phyloP scores from a whole-genome alignment of 2,329 filamentous ascomycete species.

The Xenoacremonium recifei region DNA sequence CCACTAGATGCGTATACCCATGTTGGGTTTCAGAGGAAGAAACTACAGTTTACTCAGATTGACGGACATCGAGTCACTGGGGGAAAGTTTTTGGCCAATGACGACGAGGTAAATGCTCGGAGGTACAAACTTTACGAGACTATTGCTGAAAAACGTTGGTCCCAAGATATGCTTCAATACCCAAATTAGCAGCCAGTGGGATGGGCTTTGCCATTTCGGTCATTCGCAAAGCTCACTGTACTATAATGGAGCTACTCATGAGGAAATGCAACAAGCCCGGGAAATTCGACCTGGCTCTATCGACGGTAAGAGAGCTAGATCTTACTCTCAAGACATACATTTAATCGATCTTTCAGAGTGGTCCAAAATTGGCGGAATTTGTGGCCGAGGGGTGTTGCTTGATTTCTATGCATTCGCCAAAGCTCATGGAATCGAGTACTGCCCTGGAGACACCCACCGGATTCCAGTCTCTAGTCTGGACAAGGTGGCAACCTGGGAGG shows the following conservation, averaged over 20 bases:
- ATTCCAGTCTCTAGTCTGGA: not conserved
- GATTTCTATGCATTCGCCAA: not conserved
- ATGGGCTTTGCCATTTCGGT: not conserved
- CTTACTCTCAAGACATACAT: not conserved
- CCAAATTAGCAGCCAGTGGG: not conserved
- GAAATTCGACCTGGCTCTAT: not conserved
- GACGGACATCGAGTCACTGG: not conserved
- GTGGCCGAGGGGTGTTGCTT: not conserved
- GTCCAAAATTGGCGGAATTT: not conserved
- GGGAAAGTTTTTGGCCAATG: not conserved
- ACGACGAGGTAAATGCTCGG: not conserved
- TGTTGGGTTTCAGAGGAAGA: not conserved
- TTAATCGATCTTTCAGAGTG: not conserved
- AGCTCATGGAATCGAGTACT: not conserved
- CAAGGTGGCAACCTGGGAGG: not conserved
- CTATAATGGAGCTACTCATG: not conserved
- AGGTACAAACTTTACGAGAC: not conserved
- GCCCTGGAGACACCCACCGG: not conserved
- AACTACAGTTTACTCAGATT: not conserved
- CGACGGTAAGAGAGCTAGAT: not conserved
- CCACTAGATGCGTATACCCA: not conserved
- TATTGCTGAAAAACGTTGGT: not conserved
- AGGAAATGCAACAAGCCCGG: not conserved
- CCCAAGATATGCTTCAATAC: not conserved
- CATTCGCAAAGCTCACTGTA: not conserved